Conservation (phyloP, 2,329 filamentous ascomycete species). For the Pyrenophora tritici-repentis region DNA sequence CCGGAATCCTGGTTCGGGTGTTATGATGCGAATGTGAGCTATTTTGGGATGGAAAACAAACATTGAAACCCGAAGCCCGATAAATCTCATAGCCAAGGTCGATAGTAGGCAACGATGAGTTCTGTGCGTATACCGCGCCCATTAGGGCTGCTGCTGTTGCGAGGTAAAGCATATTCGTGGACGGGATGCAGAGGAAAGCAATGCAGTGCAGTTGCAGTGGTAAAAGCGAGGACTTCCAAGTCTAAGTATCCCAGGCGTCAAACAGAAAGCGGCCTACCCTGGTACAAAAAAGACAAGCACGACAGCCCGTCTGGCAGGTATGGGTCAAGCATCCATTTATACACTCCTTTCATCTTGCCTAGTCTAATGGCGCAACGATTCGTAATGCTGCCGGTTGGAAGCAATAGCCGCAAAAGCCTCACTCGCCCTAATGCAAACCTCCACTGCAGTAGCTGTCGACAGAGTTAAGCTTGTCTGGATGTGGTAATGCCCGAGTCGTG, state of each 20-base stretch:
- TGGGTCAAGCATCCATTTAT: conserved; percentile 4
- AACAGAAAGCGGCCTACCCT: neutral
- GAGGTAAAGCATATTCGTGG: conserved; percentile 27
- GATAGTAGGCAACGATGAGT: conserved; percentile 50
- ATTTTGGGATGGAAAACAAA: conserved; percentile 24
- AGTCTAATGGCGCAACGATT: neutral
- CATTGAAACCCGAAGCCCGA: conserved; percentile 54
- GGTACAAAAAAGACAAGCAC: neutral
- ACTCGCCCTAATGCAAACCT: conserved; percentile 4
- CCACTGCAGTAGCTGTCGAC: conserved; percentile 1
- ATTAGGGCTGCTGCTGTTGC: conserved; percentile 28
- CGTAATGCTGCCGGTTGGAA: conserved; percentile 3
- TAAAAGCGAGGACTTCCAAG: neutral
- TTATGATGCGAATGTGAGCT: conserved; percentile 6
- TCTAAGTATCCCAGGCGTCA: neutral
- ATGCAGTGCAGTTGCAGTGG: no score
- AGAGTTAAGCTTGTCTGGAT: neutral
- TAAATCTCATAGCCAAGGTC: conserved; percentile 62
- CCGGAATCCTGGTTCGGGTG: conserved; percentile 36
- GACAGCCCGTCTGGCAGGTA: neutral
- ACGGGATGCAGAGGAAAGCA: neutral
- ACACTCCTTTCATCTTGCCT: conserved; percentile 5
- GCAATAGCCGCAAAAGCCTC: conserved; percentile 1
- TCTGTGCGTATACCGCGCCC: conserved; percentile 30
- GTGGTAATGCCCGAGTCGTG: neutral